Evolutionary conservation across 2,329 filamentous ascomycete genomes (phyloP).

Genomic region (Ceratocystis eucalypticola): DNA sequence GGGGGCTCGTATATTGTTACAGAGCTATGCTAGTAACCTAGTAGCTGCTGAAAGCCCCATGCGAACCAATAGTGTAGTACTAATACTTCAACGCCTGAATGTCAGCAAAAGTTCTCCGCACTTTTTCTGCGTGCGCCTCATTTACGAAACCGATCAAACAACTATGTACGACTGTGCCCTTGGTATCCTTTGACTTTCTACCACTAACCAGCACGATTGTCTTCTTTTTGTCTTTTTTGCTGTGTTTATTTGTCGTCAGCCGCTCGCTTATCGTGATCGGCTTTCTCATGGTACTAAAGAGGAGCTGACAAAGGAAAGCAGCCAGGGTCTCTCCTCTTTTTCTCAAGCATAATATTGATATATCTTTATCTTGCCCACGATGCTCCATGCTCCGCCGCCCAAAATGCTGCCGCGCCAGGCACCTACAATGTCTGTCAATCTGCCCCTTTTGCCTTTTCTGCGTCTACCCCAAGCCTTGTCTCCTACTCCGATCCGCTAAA

Average conservation of each 20-base stretch:
- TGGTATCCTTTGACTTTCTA: background rate
- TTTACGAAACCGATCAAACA: background rate
- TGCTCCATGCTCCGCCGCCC: slow-evolving; percentile 5
- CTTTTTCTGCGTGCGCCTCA: background rate
- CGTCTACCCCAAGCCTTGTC: background rate
- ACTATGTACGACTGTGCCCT: too few species aligned
- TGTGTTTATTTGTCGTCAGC: background rate
- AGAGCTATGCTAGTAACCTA: too few species aligned
- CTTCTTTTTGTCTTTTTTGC: background rate
- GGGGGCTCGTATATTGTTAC: too few species aligned
- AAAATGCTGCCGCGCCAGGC: slow-evolving; percentile 12
- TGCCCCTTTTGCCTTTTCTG: background rate
- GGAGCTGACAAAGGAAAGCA: background rate
- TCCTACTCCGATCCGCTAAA: background rate
- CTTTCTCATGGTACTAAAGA: background rate
- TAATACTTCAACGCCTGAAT: background rate
- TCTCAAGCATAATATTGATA: background rate
- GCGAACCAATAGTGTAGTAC: too few species aligned
- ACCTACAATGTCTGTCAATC: slow-evolving; percentile 6
- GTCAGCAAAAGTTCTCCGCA: background rate
- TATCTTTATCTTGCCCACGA: background rate
- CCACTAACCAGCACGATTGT: background rate
- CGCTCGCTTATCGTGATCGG: background rate
- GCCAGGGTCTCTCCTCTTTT: background rate
- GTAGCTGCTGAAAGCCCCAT: too few species aligned